These are phyloP conservation scores for Clausena lansium DNA, from an alignment of 345 rosid genomes.

Conservation along the genomic window DNA sequence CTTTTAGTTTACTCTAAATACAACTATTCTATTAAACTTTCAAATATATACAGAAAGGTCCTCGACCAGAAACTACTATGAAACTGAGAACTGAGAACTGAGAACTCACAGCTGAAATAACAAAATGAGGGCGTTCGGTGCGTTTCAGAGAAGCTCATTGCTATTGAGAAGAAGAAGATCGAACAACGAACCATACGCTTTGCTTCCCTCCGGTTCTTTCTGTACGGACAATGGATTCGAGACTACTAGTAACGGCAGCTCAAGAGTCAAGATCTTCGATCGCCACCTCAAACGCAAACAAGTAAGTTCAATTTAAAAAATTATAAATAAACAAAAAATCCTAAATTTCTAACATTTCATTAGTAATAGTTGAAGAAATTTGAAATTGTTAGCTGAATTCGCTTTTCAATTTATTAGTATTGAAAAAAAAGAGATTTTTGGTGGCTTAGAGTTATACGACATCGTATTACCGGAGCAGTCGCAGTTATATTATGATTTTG, in stretches of 20 bases:
- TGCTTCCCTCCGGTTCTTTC: constrained; percentile 25
- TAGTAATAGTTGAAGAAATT: not conserved
- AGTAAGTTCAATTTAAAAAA: constrained; percentile 26
- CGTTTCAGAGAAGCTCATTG: constrained; percentile 6
- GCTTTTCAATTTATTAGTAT: not conserved
- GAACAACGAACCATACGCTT: not conserved
- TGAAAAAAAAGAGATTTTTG: not conserved
- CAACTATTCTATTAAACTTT: not conserved
- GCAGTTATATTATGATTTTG: not conserved
- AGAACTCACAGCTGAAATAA: not conserved
- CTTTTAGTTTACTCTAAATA: not conserved
- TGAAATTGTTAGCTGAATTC: not conserved
- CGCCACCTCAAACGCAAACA: constrained; percentile 88
- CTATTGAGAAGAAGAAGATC: not conserved
- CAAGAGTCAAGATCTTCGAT: constrained; percentile 72
- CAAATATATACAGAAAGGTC: not conserved
- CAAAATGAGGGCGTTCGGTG: not conserved
- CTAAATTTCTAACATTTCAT: not conserved
- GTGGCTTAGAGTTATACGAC: not conserved
- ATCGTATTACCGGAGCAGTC: not conserved
- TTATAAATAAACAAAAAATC: not conserved
- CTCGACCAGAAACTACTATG: not conserved
- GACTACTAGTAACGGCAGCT: constrained; percentile 19
- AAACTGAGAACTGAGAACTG: not conserved
- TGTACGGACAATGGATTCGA: constrained; percentile 38